A percentile compares a stretch with the other conserved stretches of the same genome.
Conservation (phyloP, 2,329 filamentous ascomycete species). For the Neofusicoccum kwambonambiense region DNA sequence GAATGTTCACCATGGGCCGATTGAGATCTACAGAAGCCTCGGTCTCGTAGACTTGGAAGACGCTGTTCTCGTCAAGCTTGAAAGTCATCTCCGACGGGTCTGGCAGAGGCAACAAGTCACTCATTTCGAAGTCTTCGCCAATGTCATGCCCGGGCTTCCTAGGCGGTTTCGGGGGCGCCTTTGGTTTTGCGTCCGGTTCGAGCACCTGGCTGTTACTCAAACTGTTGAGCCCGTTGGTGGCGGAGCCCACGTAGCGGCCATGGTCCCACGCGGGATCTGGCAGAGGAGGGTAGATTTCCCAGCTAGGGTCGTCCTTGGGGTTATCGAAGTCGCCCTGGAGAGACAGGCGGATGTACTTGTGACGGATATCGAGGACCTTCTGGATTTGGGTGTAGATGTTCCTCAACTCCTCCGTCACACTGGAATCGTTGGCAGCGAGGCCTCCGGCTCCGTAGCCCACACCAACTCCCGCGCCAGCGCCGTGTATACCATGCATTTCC, state of each 20-base stretch:
- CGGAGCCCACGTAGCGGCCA: conserved; percentile 42
- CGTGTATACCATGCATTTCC: conserved; percentile 55
- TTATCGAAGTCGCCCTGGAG: conserved; percentile 81
- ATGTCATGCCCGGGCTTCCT: conserved; percentile 88
- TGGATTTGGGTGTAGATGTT: conserved; percentile 90
- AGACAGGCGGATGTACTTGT: conserved; percentile 85
- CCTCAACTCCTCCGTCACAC: conserved; percentile 78
- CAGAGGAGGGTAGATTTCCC: conserved; percentile 87
- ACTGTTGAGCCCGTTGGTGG: conserved; percentile 27
- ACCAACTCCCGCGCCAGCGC: conserved; percentile 59
- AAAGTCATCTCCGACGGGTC: conserved; percentile 70
- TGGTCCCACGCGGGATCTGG: conserved; percentile 88
- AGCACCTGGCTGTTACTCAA: conserved; percentile 39
- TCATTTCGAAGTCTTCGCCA: conserved; percentile 86
- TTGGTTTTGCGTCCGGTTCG: conserved; percentile 28
- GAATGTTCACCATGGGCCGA: conserved; percentile 76
- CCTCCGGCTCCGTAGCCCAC: conserved; percentile 62
- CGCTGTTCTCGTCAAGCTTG: conserved; percentile 75
- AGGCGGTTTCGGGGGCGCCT: conserved; percentile 48
- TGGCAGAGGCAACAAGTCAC: conserved; percentile 74
- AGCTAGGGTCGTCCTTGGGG: conserved; percentile 77
- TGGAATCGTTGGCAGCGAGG: conserved; percentile 70
- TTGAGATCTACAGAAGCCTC: conserved; percentile 60
- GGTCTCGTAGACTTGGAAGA: conserved; percentile 88
- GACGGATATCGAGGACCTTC: conserved; percentile 79